Conservation (phyloP, 2,329 filamentous ascomycete species). For the Fusarium sp. region DNA sequence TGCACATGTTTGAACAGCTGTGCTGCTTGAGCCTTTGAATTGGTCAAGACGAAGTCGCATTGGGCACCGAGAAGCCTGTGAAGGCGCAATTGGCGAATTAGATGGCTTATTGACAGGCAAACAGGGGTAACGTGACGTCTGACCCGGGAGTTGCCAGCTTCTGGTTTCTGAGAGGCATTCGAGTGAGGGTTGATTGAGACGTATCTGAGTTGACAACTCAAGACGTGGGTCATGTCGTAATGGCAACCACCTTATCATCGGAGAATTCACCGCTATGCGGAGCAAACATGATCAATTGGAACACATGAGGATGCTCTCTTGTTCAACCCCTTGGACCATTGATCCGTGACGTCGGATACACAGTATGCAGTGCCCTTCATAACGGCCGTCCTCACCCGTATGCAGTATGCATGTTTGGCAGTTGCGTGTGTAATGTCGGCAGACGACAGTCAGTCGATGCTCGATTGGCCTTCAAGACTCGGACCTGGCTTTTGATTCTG, state of each 20-base stretch:
- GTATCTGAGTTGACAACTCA: constrained; percentile 26
- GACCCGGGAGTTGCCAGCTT: background rate
- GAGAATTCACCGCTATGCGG: background rate
- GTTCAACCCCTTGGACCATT: background rate
- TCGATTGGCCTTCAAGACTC: background rate
- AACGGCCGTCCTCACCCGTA: constrained; percentile 11
- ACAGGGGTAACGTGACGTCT: constrained; percentile 12
- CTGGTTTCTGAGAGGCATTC: background rate
- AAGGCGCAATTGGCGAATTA: constrained; percentile 20
- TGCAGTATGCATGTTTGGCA: constrained; percentile 19
- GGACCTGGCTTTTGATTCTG: constrained; percentile 14
- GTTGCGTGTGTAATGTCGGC: constrained; percentile 8
- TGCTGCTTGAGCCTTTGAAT: constrained; percentile 11
- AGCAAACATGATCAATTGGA: background rate
- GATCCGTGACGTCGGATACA: constrained; percentile 9
- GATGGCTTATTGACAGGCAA: constrained; percentile 11
- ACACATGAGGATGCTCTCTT: constrained; percentile 4
- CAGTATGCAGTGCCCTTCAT: constrained; percentile 8
- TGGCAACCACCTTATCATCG: background rate
- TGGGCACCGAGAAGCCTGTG: constrained; percentile 18
- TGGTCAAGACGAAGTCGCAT: constrained; percentile 25
- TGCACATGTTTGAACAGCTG: constrained; percentile 17
- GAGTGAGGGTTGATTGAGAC: background rate
- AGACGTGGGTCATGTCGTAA: background rate
- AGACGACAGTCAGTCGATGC: background rate